Base-by-base conservation (phyloP, 1,284 basidiomycete species). In the Leucoagaricus sp. region DNA sequence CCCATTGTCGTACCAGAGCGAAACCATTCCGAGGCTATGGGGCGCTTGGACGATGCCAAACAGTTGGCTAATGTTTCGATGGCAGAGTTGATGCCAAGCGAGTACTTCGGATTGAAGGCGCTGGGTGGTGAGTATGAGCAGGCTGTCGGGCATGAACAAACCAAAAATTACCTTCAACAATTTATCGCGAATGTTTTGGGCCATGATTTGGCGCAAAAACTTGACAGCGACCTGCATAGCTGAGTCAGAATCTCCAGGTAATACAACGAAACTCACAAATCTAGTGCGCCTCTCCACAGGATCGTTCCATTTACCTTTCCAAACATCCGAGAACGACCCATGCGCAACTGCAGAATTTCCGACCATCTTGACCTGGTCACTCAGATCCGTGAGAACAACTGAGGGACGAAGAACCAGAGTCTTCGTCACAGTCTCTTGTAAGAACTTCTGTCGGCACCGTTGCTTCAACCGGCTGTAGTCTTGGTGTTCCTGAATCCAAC, bases 261-360 rank as follows among this genome's bases (percentile, higher is more conserved):
- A 15, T 26, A 31, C 12, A 21, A 8, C 19, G 15, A 42, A 57
- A 53, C 64, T 59, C 57, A 81, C 80, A 61, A 65, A 63, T 59
- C 67, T 67, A 15, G 71, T 69, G 38, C 73, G 67, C 25, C 70
- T 71, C 55, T 77, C 71, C 41, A 75, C 69, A 13, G 72, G 68
- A 57, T 82, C 78, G 51, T 71, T 73, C 83, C 81, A 84, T 8
- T 67, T 61, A 0, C 79, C 83, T 64, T 79, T 81, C 82, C 82
- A 85, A 3, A 85, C 79, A 63, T 85, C 83, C 33, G 82, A 78
- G 59, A 84, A 84, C 8, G 79, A 75, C 0, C 83, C 83, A 65
- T 77, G 74, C 12, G 70, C 77, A 21, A 82, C 73, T 0, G 83
- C 65, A 50, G 66, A 67, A 48, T 67, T 65, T 4, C 73, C 73